Conservation (phyloP, 352 stramenopile genomes). For the Thraustotheca clavata region DNA sequence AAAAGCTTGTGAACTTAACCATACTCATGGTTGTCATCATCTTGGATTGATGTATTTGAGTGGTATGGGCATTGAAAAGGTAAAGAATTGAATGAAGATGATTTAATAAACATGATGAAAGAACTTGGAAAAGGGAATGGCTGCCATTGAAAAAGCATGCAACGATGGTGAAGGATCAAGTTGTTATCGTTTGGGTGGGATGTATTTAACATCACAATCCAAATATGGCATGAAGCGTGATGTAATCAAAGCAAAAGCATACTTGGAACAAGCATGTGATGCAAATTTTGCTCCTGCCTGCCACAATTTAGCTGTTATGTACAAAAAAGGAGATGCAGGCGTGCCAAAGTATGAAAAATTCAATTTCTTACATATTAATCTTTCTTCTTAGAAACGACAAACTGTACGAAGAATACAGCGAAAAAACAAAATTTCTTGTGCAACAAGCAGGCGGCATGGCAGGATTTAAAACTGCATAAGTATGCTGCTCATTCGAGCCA, state of each 20-base stretch:
- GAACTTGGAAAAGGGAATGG: conserved; percentile 52
- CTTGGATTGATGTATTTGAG: conserved; percentile 76
- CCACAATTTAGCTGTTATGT: conserved; percentile 85
- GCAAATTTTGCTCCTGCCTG: conserved; percentile 80
- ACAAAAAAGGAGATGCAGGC: conserved; percentile 76
- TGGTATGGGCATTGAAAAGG: conserved; percentile 61
- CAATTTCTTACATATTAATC: not conserved
- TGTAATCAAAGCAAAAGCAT: conserved; percentile 47
- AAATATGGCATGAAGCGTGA: conserved; percentile 34
- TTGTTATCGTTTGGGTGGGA: conserved; percentile 71
- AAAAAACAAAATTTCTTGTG: conserved; percentile 68
- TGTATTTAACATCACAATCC: conserved; percentile 53
- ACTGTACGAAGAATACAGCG: conserved; percentile 64
- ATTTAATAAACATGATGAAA: conserved; percentile 18
- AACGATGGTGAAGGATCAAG: conserved; percentile 63
- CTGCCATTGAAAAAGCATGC: conserved; percentile 68
- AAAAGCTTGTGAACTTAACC: conserved; percentile 60
- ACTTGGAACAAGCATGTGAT: conserved; percentile 65
- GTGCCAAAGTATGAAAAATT: conserved; percentile 35
- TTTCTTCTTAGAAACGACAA: conserved; percentile 24
- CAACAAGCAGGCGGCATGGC: conserved; percentile 58
- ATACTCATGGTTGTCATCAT: conserved; percentile 75
- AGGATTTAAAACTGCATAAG: conserved; percentile 34
- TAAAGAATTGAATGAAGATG: conserved; percentile 25
- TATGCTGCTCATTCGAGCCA: not conserved